Percentiles rank a stretch among this genome's conserved stretches.
Evolutionary conservation across 2,329 filamentous ascomycete genomes (phyloP).

Genomic region (Verruconis gallopava): DNA sequence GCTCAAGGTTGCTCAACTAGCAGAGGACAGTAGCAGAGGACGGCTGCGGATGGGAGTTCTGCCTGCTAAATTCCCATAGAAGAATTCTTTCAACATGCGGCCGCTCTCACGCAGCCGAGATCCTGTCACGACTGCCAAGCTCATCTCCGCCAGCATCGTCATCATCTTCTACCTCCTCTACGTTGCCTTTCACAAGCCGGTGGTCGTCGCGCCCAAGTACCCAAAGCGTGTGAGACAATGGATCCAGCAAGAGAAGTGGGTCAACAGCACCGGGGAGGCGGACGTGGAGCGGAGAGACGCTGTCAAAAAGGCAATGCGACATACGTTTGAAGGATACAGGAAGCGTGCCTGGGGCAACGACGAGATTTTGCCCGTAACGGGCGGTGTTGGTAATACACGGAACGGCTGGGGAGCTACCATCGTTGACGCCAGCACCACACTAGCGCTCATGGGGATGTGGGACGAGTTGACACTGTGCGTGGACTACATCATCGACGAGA

Average conservation of each 20-base stretch:
- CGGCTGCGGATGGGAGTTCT: too few relatives aligned
- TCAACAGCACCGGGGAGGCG: slow-evolving; percentile 13
- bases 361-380: slow-evolving; percentile 27
- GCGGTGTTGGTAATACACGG: slow-evolving; percentile 21
- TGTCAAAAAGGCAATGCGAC: slow-evolving; percentile 26
- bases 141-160: slow-evolving; percentile 26
- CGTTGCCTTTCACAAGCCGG: slow-evolving; percentile 23
- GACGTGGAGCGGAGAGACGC: slow-evolving; percentile 22
- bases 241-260: slow-evolving; percentile 9
- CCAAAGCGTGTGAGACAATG: slow-evolving; percentile 11
- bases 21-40: too few relatives aligned
- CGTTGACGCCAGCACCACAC: slow-evolving; percentile 27
- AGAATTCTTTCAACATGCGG: slow-evolving; percentile 2
- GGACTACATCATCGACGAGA: slow-evolving; percentile 23
- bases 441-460: slow-evolving; percentile 30
- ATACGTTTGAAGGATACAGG: slow-evolving; percentile 27
- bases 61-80: too few relatives aligned
- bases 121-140: slow-evolving; percentile 29
- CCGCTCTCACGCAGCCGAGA: slow-evolving; percentile 27
- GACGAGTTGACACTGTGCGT: slow-evolving; percentile 27
- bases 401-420: slow-evolving; percentile 33
- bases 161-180: slow-evolving; percentile 28
- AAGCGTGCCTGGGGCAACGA: slow-evolving; percentile 28
- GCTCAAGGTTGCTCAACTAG: too few relatives aligned
- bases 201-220: slow-evolving; percentile 11